Conservation (phyloP, 2,329 filamentous ascomycete genomes). For the Ceratocystis huliohia region DNA sequence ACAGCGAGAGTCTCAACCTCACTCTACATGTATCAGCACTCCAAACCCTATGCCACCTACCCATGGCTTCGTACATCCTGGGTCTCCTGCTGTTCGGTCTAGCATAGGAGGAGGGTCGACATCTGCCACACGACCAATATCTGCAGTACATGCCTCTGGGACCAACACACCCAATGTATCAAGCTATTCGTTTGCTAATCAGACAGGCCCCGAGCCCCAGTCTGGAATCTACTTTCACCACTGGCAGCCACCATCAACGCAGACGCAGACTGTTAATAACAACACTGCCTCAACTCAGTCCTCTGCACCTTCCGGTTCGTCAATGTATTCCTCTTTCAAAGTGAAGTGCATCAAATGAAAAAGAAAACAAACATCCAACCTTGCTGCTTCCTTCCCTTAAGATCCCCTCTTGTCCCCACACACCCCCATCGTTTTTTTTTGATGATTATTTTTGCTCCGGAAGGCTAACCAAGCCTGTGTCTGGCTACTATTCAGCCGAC, state of each 20-base stretch:
- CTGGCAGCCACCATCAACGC: constrained; percentile 65
- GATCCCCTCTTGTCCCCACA: not conserved
- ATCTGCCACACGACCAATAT: constrained; percentile 29
- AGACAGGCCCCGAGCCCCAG: constrained; percentile 53
- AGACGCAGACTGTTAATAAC: constrained; percentile 23
- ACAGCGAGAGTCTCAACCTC: constrained; percentile 27
- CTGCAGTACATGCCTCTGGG: constrained; percentile 25
- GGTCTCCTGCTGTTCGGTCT: constrained; percentile 15
- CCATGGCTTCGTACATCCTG: constrained; percentile 13
- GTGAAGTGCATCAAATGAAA: constrained; percentile 30
- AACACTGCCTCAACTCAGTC: constrained; percentile 46
- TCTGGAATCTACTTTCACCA: constrained; percentile 69
- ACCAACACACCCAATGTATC: constrained; percentile 15
- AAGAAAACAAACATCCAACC: not conserved
- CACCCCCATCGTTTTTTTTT: not conserved
- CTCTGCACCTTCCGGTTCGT: constrained; percentile 63
- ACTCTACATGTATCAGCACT: constrained; percentile 33
- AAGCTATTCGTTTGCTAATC: constrained; percentile 23
- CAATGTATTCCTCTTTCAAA: constrained; percentile 24
- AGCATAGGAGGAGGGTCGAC: not conserved
- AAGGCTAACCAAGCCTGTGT: constrained; percentile 29
- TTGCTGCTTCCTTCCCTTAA: not conserved
- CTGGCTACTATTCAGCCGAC: constrained; percentile 43
- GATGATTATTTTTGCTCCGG: constrained; percentile 18
- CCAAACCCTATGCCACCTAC: constrained; percentile 9